Base-by-base conservation (phyloP, 139 green algal species). In the Dunaliella primolecta region DNA sequence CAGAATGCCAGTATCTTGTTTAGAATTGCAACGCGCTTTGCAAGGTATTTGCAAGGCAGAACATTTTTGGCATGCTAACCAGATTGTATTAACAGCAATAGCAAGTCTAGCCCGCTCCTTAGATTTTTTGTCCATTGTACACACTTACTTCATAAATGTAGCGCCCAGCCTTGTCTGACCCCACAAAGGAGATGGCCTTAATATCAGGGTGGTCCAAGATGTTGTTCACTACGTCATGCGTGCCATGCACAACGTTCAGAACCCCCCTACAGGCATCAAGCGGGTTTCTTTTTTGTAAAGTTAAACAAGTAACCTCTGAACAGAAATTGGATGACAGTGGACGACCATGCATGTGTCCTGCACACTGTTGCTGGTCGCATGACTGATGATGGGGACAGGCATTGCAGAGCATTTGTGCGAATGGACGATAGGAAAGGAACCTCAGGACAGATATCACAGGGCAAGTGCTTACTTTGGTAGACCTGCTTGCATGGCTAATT, bases 171-270 rank as follows among this genome's bases (percentile, higher is more conserved):
- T 84, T 36, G 86, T 97, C 85, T 15, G 92, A 96, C 20, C 97
- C 97, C n/a, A 99, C 97, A 90, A 99, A 99, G 0, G 93, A 96
- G 30, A 99, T 85, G 0, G 97, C 94, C 75, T 93, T 92, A 85
- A 99, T 98, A 89, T 98, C 92, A 1, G 94, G 95, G 86, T 99
- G 94, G 86, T 99, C 96, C 36, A 94, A 88, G 34, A 99, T 98
- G 80, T 33, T 38, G 89, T 99, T 97, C 20, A 99, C 97, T 15
- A 92, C 88, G 78, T 96, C 93, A 46, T 95, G 90, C 11, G 87
- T 93, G 84, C 97, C 97, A 84, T 99, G 97, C 30, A 99, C 94
- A 0, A 97, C 72, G 84, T 96, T 95, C 3, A 96, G 86, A 24
- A 96, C 93, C 38, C 93, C 93, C 86, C 87, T 92, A 88, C n/a